A percentile compares a stretch with the other conserved stretches of the same genome.
Conservation (phyloP, 345 rosid genomes). For the Pistacia vera region DNA sequence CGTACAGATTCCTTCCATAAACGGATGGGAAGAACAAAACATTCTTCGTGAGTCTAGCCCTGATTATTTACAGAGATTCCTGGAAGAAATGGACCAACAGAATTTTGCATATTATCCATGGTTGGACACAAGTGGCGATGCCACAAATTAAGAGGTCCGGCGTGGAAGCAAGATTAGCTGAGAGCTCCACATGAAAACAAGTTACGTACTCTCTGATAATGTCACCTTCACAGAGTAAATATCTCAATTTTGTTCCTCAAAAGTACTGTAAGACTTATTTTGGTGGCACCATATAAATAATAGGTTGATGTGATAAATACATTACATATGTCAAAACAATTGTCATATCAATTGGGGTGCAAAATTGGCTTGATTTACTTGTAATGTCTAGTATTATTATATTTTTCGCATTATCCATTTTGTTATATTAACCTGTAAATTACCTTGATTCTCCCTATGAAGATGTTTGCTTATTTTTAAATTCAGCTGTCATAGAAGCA, state of each 20-base stretch:
- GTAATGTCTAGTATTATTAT: too few relatives aligned
- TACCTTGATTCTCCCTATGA: conserved; percentile 13
- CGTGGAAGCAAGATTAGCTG: neutral
- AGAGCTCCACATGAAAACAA: neutral
- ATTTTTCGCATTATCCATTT: neutral
- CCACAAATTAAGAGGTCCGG: conserved; percentile 19
- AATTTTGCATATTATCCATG: conserved; percentile 33
- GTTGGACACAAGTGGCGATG: conserved; percentile 24
- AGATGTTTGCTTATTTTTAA: neutral
- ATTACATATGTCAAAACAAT: too few relatives aligned
- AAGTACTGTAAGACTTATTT: too few relatives aligned
- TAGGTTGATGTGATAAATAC: too few relatives aligned
- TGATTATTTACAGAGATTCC: conserved; percentile 27
- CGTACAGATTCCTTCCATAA: conserved; percentile 21
- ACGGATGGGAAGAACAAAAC: conserved; percentile 38
- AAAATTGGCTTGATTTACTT: too few relatives aligned
- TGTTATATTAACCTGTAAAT: conserved; percentile 14
- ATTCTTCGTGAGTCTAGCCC: conserved; percentile 27
- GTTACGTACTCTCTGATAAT: neutral
- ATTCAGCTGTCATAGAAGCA: conserved; percentile 14
- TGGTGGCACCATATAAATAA: too few relatives aligned
- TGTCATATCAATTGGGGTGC: too few relatives aligned
- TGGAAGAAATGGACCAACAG: conserved; percentile 45
- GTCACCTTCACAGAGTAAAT: too few relatives aligned
- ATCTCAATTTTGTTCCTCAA: too few relatives aligned